A percentile compares a stretch with the other conserved stretches of the same genome.
Conservation (phyloP, 2,329 filamentous ascomycete genomes). For the Penicillium thymicola region DNA sequence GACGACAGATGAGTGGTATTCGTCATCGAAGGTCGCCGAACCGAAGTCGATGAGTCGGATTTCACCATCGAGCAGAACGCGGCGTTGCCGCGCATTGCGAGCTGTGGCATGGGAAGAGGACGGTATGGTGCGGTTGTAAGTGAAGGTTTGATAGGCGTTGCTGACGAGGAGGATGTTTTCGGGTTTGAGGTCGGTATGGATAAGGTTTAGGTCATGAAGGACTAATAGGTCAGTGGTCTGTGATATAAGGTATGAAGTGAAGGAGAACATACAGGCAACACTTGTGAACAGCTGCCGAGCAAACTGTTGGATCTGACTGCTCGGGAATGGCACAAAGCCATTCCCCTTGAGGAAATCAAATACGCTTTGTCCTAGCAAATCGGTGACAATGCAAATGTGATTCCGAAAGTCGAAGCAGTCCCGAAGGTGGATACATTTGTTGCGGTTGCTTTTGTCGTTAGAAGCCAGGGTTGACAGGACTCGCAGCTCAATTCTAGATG, state of each 20-base stretch:
- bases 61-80: constrained; percentile 62
- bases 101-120: constrained; percentile 59
- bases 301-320: constrained; percentile 97
- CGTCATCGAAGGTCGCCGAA: constrained; percentile 65
- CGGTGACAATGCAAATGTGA: constrained; percentile 84
- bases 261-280: constrained; percentile 77
- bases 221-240: constrained; percentile 52
- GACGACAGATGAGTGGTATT: constrained; percentile 66
- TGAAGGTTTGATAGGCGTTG: constrained; percentile 65
- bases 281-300: constrained; percentile 95
- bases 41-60: constrained; percentile 67
- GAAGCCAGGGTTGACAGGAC: constrained; percentile 88
- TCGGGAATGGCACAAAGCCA: constrained; percentile 92
- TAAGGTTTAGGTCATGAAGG: constrained; percentile 92
- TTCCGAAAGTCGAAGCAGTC: constrained; percentile 97
- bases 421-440: constrained; percentile 92
- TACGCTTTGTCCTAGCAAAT: constrained; percentile 84
- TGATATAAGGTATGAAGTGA: background rate
- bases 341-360: constrained; percentile 98
- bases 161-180: constrained; percentile 66
- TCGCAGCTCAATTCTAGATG: constrained; percentile 87
- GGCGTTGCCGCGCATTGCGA: constrained; percentile 58
- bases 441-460: constrained; percentile 87
- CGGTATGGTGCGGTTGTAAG: constrained; percentile 65
- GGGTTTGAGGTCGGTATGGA: constrained; percentile 77